Evolutionary conservation across 257 asterid genomes (phyloP).

Genomic region (Solanum appendiculatum): DNA sequence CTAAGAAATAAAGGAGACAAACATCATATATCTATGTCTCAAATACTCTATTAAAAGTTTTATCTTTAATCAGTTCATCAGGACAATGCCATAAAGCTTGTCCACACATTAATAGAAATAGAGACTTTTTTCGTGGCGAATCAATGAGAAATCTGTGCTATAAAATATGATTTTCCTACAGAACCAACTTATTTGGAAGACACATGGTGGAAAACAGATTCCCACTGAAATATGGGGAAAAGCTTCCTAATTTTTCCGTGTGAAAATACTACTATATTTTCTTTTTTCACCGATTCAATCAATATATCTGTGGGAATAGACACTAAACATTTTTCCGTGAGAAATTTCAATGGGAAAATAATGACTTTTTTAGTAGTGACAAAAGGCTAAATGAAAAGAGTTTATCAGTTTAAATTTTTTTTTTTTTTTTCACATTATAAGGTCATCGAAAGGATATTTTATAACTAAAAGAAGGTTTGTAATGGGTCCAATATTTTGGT

Average conservation of each 20-base stretch:
- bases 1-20: not conserved
- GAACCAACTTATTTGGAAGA: not conserved
- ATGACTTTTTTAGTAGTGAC: not conserved
- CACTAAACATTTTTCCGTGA: not conserved
- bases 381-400: not conserved
- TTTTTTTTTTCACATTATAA: not conserved
- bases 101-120: not conserved
- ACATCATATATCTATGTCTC: not conserved
- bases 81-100: not conserved
- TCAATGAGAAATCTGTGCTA: not conserved
- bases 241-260: not conserved
- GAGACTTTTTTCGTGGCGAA: too few relatives aligned
- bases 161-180: too few relatives aligned
- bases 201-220: not conserved
- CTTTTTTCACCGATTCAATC: not conserved
- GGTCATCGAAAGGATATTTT: not conserved
- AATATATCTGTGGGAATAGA: not conserved
- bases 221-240: too few relatives aligned
- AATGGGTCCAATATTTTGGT: not conserved
- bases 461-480: not conserved
- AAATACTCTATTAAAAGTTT: not conserved
- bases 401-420: not conserved
- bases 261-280: too few relatives aligned
- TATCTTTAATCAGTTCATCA: not conserved
- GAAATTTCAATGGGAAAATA: not conserved